Conservation (phyloP, 2,329 filamentous ascomycete species). For the Alternaria solani region DNA sequence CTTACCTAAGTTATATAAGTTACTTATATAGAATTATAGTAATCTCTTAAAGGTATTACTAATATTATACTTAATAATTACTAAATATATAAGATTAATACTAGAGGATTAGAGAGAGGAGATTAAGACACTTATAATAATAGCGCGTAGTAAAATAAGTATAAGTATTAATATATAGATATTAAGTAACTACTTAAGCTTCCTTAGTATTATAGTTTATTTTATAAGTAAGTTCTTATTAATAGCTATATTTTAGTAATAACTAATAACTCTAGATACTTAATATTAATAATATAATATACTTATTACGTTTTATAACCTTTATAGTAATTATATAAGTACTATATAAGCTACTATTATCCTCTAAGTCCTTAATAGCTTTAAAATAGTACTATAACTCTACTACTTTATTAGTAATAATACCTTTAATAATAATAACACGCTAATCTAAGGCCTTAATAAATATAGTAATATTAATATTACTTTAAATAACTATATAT, state of each 20-base stretch:
- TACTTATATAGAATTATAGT: background rate
- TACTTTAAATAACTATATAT: background rate
- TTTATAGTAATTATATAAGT: slow-evolving; percentile 10
- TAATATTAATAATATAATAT: slow-evolving; percentile 5
- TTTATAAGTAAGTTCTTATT: background rate
- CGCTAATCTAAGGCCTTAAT: slow-evolving; percentile 6
- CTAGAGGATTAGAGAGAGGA: background rate
- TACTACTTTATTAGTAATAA: slow-evolving; percentile 11
- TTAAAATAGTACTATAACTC: slow-evolving; percentile 7
- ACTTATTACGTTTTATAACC: slow-evolving; percentile 9
- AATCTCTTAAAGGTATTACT: background rate
- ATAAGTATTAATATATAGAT: slow-evolving; percentile 8
- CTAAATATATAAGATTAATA: background rate
- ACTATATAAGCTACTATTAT: slow-evolving; percentile 6
- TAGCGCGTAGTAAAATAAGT: background rate
- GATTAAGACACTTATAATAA: background rate
- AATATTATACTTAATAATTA: background rate
- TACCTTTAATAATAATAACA: slow-evolving; percentile 9
- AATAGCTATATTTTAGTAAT: background rate
- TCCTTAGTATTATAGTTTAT: slow-evolving; percentile 7
- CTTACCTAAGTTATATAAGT: background rate
- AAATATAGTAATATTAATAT: background rate
- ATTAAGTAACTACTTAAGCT: slow-evolving; percentile 10
- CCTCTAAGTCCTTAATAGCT: slow-evolving; percentile 1
- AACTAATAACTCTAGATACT: slow-evolving; percentile 1